A percentile compares a stretch with the other conserved stretches of the same genome.
phyloP scores from a whole-genome alignment of 2,329 filamentous ascomycete genomes.

The Scytalidium lignicola region DNA sequence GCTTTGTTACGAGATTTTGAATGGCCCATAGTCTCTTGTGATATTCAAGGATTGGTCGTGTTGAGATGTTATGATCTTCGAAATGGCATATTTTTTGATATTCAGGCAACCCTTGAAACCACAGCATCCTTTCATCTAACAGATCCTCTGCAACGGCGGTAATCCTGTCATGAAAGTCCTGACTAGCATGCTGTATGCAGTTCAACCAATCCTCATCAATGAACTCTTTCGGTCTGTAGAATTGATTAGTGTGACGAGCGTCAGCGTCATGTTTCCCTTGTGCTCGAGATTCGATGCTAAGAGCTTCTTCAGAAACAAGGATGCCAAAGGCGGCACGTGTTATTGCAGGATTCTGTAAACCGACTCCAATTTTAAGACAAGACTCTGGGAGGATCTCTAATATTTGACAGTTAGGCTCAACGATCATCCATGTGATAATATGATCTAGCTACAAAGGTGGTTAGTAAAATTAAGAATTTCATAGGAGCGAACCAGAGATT shows the following conservation, averaged over 20 bases:
- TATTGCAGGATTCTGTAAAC: conserved; percentile 37
- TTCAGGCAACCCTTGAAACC: conserved; percentile 29
- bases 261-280: background rate
- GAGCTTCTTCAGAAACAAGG: conserved; percentile 57
- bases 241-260: conserved; percentile 25
- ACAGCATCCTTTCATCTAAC: conserved; percentile 30
- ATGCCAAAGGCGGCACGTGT: conserved; percentile 50
- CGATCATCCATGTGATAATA: conserved; percentile 55
- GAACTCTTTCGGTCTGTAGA: conserved; percentile 41
- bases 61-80: conserved; percentile 20
- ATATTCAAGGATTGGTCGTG: conserved; percentile 19
- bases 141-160: conserved; percentile 28
- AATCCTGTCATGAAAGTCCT: conserved; percentile 45
- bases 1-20: conserved; percentile 1
- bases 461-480: conserved; percentile 20
- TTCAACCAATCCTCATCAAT: conserved; percentile 51
- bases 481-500: conserved; percentile 2
- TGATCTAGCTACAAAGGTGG: conserved; percentile 29
- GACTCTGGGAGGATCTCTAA: conserved; percentile 61
- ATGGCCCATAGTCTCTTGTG: background rate
- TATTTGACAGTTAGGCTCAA: conserved; percentile 49
- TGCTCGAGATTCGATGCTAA: conserved; percentile 24
- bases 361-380: conserved; percentile 50
- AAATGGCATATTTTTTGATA: conserved; percentile 26
- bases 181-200: conserved; percentile 53